These are phyloP conservation scores for Cladosporium sp. DNA, from an alignment of 2,329 filamentous ascomycete genomes.

Conservation along the genomic window DNA sequence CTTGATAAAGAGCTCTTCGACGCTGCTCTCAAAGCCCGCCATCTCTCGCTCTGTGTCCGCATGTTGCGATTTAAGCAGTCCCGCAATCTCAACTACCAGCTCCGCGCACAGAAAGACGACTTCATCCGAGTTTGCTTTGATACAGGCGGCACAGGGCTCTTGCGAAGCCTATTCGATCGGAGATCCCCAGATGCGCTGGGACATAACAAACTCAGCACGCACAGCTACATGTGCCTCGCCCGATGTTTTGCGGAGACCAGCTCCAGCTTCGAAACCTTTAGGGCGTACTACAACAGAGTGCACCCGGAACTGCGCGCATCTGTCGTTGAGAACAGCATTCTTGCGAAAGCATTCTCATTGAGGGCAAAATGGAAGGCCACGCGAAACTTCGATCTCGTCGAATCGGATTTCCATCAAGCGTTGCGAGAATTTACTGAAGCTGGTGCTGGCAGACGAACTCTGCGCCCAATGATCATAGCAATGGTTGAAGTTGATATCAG, in stretches of 20 bases:
- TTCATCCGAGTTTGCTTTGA: neutral
- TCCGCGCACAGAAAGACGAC: neutral
- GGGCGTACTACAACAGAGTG: neutral
- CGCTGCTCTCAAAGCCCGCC: neutral
- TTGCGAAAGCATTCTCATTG: neutral
- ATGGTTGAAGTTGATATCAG: constrained; percentile 7
- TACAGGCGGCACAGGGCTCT: neutral
- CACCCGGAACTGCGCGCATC: neutral
- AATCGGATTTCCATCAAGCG: neutral
- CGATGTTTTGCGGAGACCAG: neutral
- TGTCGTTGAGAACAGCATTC: neutral
- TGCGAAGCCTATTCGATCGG: neutral
- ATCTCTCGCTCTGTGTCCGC: neutral
- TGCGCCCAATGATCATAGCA: neutral
- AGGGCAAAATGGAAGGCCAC: constrained; percentile 12
- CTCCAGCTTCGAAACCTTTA: neutral
- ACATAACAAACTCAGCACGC: neutral
- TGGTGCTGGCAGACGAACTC: neutral
- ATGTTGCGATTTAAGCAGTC: neutral
- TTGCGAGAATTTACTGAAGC: neutral
- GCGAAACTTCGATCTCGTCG: constrained; percentile 6
- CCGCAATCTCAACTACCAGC: neutral
- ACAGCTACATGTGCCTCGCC: neutral
- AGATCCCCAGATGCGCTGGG: neutral
- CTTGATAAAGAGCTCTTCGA: neutral